Evolutionary conservation across 1,284 basidiomycete genomes (phyloP), one percentile per base, ranked within the genome.

Genomic region (Sanghuangporus weigelae): DNA sequence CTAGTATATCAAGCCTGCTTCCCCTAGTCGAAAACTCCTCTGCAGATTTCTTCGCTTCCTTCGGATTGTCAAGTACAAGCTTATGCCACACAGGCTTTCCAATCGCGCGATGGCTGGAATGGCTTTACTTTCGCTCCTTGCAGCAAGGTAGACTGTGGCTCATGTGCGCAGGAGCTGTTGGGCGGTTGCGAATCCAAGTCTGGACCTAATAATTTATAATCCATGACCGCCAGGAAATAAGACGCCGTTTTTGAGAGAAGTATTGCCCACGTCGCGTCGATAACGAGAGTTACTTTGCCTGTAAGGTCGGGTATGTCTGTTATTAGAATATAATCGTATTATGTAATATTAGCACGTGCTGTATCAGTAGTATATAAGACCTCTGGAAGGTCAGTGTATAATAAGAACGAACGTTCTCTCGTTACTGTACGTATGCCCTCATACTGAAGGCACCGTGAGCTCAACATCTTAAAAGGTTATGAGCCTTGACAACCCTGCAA

Each of bases 231-330:
- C 7, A n/a, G 14, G 12, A 10, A 53, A 12, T 12, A 35, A 23
- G 1, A 0, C 26, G 5, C 5, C 5, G 3, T 3, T 40, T 2
- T 14, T n/a, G 42, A 40, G 6, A 10, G n/a, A 35, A 51, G 12
- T 19, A n/a, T 14, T 35, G 31, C 56, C 5, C 1, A 49, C 54
- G 42, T 73, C n/a, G 67, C 70, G 21, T 72, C 72, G 11, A 73
- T 74, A 49, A 75, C 71, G 42, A 74, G 57, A 48, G 71, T n/a
- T n/a, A n/a, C 72, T 51, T 71, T 69, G 11, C 71, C 73, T 1
- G 67, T 58, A 12, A 75, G 66, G 49, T 74, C 68, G 6, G 70
- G 71, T 7, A 74, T 66, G 49, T 73, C 66, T 7, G 68, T 39
- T 1, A 58, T 50, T 1, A 62, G 64, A 12, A 63, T 42, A n/a